Base-by-base conservation (phyloP, 129 eudicot genomes). In the Chrysanthemum seticuspe region DNA sequence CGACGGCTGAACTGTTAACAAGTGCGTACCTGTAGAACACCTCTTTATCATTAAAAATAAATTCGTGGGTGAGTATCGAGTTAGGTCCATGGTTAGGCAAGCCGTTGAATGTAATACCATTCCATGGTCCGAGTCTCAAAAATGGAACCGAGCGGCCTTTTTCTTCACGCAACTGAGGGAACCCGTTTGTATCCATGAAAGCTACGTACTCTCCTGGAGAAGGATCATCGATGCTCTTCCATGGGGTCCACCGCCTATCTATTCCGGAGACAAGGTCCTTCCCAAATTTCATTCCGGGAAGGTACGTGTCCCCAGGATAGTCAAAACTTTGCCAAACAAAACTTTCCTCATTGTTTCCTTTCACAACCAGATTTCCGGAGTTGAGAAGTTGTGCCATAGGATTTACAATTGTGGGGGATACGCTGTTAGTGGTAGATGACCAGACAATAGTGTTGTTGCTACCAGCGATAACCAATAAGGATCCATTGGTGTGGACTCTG, bases 251-350 rank as follows among this genome's bases (percentile, higher is more conserved):
- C 14, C 59, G 67, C 47, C 71, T 69, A 8, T 61, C 65, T 2
- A 52, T 2, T 5, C 84, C 76, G 2, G 65, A 74, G 9, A 66
- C 61, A 10, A 74, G 12, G 56, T 80, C 66, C 76, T 71, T 66
- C 34, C 84, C 84, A 1, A 80, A n/a, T 53, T 80, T 80, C 84
- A 80, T 80, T 11, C 76, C 80, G 2, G 84, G 72, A 8, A 80
- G 76, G 7, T 29, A 51, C 12, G 29, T 57, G 63, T 80, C 80
- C 15, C 71, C 59, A n/a, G 76, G 80, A 61, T 80, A 52, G 45
- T 65, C 31, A 65, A 65, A 65, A 14, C 53, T 61, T 27, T 61
- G 45, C 45, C 65, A 61, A 21, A 61, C 5, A 6, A 61, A 25
- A 21, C 18, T 31, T 25, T 69, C 49, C 8, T 69, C 11, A 2